Percentiles rank a stretch among this genome's conserved stretches.
phyloP scores from a whole-genome alignment of 768 basidiomycete species.

The Clitopilus passeckerianus region DNA sequence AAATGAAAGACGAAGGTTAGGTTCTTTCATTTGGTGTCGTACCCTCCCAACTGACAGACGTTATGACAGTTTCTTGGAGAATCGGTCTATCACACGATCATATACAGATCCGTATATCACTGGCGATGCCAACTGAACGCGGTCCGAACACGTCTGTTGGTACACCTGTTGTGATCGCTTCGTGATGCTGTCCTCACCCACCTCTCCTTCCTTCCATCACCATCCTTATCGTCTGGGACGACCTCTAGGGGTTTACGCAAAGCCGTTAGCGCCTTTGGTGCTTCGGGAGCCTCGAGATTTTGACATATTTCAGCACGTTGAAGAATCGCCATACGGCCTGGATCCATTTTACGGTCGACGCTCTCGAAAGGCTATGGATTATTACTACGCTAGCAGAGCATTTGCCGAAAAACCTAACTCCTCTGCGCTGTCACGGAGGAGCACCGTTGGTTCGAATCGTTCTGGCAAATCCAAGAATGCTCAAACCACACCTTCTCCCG shows the following conservation, averaged over 20 bases:
- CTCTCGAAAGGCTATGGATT: background rate
- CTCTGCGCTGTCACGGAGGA: background rate
- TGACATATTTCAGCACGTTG: background rate
- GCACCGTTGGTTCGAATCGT: background rate
- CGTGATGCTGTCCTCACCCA: background rate
- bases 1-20: background rate
- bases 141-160: background rate
- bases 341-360: background rate
- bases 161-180: background rate
- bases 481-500: background rate
- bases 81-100: background rate
- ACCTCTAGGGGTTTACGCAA: background rate
- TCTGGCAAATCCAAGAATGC: background rate
- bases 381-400: background rate
- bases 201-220: background rate
- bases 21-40: background rate
- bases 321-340: background rate
- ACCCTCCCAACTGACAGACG: background rate
- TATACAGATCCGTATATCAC: background rate
- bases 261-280: background rate
- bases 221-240: background rate
- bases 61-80: background rate
- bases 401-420: background rate
- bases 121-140: background rate
- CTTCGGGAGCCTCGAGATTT: background rate